Percentiles rank a stretch among this genome's conserved stretches.
Conservation (phyloP, 2,329 filamentous ascomycete genomes). For the Xylariales sp. region DNA sequence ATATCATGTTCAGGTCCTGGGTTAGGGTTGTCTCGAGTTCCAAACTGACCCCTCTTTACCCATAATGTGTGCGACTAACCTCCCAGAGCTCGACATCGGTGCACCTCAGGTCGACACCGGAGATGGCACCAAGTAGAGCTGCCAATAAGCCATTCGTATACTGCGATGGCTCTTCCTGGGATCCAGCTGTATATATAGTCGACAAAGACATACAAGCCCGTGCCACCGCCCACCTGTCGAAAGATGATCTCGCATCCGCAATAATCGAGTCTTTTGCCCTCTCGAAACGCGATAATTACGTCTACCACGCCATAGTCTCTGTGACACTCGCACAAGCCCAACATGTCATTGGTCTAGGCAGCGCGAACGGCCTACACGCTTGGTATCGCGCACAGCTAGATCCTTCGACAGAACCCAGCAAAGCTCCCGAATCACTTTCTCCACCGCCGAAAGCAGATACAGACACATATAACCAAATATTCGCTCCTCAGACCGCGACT, state of each 20-base stretch:
- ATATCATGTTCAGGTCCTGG: no score
- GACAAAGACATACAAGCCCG: constrained; percentile 34
- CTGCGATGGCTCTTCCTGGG: constrained; percentile 43
- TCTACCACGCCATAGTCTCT: constrained; percentile 47
- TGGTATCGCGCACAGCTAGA: constrained; percentile 39
- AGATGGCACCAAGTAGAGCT: constrained; percentile 16
- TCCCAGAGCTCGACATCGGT: no score
- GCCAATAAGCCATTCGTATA: constrained; percentile 23
- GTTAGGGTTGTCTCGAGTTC: no score
- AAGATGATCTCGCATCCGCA: constrained; percentile 38
- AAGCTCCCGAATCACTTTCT: constrained; percentile 26
- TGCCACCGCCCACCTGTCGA: constrained; percentile 32
- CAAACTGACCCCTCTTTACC: no score
- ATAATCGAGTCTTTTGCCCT: constrained; percentile 40
- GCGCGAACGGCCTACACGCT: constrained; percentile 40
- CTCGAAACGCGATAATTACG: constrained; percentile 39
- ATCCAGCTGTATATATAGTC: constrained; percentile 34
- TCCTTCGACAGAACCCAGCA: constrained; percentile 21
- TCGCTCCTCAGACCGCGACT: constrained; percentile 55
- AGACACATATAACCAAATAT: constrained; percentile 62
- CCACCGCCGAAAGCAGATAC: constrained; percentile 55
- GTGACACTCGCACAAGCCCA: constrained; percentile 46
- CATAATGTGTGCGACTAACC: no score
- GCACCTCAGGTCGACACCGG: no score
- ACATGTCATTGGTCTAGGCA: constrained; percentile 38